Evolutionary conservation across 148 eudicot genomes (phyloP).

Genomic region (Fagopyrum tataricum): DNA sequence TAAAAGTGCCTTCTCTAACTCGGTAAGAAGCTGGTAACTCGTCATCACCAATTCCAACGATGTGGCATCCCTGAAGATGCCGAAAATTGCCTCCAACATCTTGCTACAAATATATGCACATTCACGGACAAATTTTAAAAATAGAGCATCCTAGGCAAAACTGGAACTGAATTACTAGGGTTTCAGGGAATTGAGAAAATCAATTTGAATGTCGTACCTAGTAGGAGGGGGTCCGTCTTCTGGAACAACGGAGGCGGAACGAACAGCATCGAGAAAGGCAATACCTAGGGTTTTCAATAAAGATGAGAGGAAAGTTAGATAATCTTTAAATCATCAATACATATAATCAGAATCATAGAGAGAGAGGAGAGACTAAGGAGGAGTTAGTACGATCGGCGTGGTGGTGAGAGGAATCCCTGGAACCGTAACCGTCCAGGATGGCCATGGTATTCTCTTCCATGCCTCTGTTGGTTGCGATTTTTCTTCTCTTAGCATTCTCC

Average conservation of each 20-base stretch:
- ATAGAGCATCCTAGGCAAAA: not conserved
- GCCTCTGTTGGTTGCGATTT: constrained; percentile 24
- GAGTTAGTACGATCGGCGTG: constrained; percentile 40
- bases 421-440: constrained; percentile 55
- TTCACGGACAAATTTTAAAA: not conserved
- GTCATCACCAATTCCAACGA: constrained; percentile 62
- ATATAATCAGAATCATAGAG: not conserved
- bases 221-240: constrained; percentile 62
- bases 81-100: constrained; percentile 70
- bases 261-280: constrained; percentile 77
- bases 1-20: constrained; percentile 60
- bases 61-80: constrained; percentile 57
- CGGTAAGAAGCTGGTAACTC: constrained; percentile 65
- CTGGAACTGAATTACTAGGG: not conserved
- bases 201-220: constrained; percentile 21
- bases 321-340: not conserved
- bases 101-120: constrained; percentile 29
- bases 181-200: not conserved
- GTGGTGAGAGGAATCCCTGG: constrained; percentile 33
- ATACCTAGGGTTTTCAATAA: constrained; percentile 35
- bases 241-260: constrained; percentile 55
- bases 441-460: constrained; percentile 75
- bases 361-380: not conserved
- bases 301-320: not conserved
- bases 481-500: not conserved